A percentile compares a stretch with the other conserved stretches of the same genome.
These are phyloP conservation scores for Epichloe hybrida DNA, from an alignment of 2,329 filamentous ascomycete genomes.

Conservation along the genomic window DNA sequence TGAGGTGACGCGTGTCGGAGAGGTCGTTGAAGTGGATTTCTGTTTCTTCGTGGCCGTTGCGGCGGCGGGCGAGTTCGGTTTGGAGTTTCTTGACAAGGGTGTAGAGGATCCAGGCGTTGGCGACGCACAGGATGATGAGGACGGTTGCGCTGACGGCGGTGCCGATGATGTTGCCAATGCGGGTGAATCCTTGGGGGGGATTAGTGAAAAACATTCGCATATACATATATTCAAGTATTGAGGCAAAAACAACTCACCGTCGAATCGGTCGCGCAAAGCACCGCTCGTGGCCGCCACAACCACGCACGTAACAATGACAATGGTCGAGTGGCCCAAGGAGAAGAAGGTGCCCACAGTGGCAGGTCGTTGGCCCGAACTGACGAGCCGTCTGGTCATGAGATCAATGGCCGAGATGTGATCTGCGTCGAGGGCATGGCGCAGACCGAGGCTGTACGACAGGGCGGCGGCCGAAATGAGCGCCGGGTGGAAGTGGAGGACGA, in stretches of 20 bases:
- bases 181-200: constrained; percentile 41
- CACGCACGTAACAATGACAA: constrained; percentile 80
- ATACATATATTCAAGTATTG: not conserved
- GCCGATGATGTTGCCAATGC: constrained; percentile 77
- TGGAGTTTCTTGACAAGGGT: constrained; percentile 59
- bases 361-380: constrained; percentile 72
- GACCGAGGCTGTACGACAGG: constrained; percentile 74
- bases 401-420: constrained; percentile 84
- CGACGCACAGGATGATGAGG: constrained; percentile 65
- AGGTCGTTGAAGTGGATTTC: constrained; percentile 9
- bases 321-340: constrained; percentile 83
- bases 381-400: constrained; percentile 79
- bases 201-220: not conserved
- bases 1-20: constrained; percentile 34
- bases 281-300: constrained; percentile 85
- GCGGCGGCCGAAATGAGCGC: constrained; percentile 66
- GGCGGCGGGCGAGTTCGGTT: constrained; percentile 35
- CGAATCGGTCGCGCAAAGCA: constrained; percentile 68
- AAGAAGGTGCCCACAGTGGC: constrained; percentile 93
- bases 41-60: constrained; percentile 14
- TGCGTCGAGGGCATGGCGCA: constrained; percentile 94
- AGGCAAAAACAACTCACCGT: constrained; percentile 20
- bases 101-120: constrained; percentile 77
- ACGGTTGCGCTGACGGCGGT: constrained; percentile 77
- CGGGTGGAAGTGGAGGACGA: constrained; percentile 40